phyloP scores from a whole-genome alignment of 495 filamentous ascomycete genomes.

The Podospora australis region DNA sequence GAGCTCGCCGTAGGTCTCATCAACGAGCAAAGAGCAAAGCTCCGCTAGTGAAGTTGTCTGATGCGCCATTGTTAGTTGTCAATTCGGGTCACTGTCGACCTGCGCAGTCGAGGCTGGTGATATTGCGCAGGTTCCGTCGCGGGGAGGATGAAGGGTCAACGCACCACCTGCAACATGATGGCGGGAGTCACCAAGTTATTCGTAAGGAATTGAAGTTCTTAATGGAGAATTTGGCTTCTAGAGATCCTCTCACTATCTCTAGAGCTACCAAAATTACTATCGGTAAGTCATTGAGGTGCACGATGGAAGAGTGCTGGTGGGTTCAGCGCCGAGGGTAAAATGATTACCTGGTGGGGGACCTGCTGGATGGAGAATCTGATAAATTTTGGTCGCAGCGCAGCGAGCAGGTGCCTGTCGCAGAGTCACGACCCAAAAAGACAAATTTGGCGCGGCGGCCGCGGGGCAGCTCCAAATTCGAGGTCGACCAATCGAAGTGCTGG shows the following conservation, averaged over 20 bases:
- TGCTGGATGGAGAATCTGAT: slow-evolving; percentile 4
- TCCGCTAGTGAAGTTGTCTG: slow-evolving; percentile 60
- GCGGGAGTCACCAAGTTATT: slow-evolving; percentile 4
- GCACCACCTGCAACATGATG: slow-evolving; percentile 40
- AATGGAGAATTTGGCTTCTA: slow-evolving; percentile 44
- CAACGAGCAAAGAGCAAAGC: slow-evolving; percentile 82
- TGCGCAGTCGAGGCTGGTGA: too few species aligned
- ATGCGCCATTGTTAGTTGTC: slow-evolving; percentile 2
- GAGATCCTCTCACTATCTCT: slow-evolving; percentile 66
- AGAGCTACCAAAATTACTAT: slow-evolving; percentile 63
- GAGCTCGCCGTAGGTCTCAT: slow-evolving; percentile 82
- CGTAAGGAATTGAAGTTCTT: slow-evolving; percentile 3
- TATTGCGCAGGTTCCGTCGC: neutral
- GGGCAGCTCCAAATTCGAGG: slow-evolving; percentile 11
- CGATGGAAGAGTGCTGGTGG: slow-evolving; percentile 6
- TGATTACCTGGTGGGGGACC: slow-evolving; percentile 26
- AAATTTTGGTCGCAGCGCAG: slow-evolving; percentile 24
- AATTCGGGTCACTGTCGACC: neutral
- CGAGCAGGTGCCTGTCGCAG: slow-evolving; percentile 9
- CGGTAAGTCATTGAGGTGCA: slow-evolving; percentile 47
- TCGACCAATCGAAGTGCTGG: slow-evolving; percentile 13
- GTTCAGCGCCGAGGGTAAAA: slow-evolving; percentile 13
- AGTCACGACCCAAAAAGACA: slow-evolving; percentile 7
- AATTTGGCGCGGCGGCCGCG: slow-evolving; percentile 15
- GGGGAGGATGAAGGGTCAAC: neutral